These are phyloP conservation scores for Papilionanthe hybrid DNA, from an alignment of 116 monocot species.

Conservation along the genomic window DNA sequence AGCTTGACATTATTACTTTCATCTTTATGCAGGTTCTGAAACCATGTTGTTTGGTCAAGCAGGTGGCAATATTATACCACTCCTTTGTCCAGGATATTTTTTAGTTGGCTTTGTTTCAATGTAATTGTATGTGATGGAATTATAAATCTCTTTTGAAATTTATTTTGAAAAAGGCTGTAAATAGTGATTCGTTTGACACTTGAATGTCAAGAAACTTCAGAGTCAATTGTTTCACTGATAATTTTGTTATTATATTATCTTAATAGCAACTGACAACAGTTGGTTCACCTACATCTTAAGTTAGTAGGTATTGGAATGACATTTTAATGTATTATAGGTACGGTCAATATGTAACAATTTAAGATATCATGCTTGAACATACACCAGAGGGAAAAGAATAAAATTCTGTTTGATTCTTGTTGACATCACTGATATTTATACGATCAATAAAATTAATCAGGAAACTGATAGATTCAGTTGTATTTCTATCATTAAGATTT, in stretches of 20 bases:
- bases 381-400: background rate
- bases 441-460: background rate
- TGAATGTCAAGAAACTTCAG: background rate
- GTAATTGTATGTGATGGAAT: background rate
- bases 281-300: background rate
- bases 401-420: background rate
- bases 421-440: background rate
- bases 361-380: background rate
- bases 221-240: background rate
- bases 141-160: background rate
- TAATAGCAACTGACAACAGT: background rate
- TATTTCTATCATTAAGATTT: background rate
- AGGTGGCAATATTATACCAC: background rate
- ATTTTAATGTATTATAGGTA: background rate
- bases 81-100: background rate
- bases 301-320: background rate
- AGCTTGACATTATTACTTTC: slow-evolving; percentile 1
- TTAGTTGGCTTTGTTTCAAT: background rate
- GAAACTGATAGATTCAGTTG: background rate
- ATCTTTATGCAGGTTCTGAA: background rate
- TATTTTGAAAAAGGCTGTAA: background rate
- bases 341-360: background rate
- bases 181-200: background rate
- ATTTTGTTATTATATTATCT: background rate
- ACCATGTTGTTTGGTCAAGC: background rate